phyloP scores from a whole-genome alignment of 805 yeast genomes.

The Yarrowia yakushimensis region DNA sequence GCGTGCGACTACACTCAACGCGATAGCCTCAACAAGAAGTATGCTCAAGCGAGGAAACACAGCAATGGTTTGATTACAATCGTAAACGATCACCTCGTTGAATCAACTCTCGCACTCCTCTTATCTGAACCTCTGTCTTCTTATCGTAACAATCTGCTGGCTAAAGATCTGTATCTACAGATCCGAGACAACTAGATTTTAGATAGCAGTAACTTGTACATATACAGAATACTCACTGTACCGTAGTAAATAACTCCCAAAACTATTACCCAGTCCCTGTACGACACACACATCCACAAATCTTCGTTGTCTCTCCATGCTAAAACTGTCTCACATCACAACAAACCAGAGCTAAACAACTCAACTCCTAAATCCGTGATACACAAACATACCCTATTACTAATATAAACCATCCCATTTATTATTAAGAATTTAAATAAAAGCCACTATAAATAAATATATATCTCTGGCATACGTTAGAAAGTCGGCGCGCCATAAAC shows the following conservation, averaged over 20 bases:
- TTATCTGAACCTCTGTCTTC: background rate
- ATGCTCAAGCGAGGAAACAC: background rate
- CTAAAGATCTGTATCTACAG: too few species aligned
- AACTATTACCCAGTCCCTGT: too few species aligned
- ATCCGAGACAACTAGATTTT: too few species aligned
- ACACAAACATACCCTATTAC: background rate
- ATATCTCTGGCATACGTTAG: background rate
- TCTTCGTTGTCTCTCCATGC: too few species aligned
- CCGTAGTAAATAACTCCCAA: too few species aligned
- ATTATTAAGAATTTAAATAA: slow-evolving; percentile 8
- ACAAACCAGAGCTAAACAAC: background rate
- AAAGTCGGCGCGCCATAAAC: background rate
- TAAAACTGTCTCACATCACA: slow-evolving; percentile 6
- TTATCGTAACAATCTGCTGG: background rate
- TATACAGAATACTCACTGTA: too few species aligned
- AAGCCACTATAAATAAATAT: slow-evolving; percentile 5
- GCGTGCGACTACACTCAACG: background rate
- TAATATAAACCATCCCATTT: background rate
- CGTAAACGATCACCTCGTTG: background rate
- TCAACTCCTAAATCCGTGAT: background rate
- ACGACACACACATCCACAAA: too few species aligned
- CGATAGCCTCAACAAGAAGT: background rate
- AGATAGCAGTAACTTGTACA: too few species aligned
- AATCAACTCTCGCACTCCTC: background rate
- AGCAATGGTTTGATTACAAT: too few species aligned